A percentile compares a stretch with the other conserved stretches of the same genome.
Evolutionary conservation across 768 basidiomycete genomes (phyloP).

Genomic region (Thelephora ganbajun): DNA sequence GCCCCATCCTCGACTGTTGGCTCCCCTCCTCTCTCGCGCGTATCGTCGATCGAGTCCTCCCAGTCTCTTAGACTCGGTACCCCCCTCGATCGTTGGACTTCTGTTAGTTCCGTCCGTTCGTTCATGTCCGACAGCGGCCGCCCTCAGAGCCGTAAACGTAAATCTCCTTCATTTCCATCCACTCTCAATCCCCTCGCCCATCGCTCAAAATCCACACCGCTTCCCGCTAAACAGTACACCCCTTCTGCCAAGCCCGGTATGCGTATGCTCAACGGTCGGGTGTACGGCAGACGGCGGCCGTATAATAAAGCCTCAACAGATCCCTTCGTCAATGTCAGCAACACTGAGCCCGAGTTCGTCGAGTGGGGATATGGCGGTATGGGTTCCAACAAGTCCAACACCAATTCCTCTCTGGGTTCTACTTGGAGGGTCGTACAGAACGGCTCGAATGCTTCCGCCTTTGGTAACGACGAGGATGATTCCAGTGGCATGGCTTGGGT

Average conservation of each 20-base stretch:
- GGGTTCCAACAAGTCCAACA: constrained; percentile 30
- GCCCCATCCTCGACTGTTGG: neutral
- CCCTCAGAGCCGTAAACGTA: neutral
- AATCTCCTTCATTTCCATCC: neutral
- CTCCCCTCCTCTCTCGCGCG: neutral
- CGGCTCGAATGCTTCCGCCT: constrained; percentile 4
- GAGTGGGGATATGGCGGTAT: constrained; percentile 90
- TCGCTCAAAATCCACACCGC: neutral
- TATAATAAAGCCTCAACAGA: constrained; percentile 22
- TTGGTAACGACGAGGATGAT: constrained; percentile 46
- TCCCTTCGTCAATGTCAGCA: constrained; percentile 41
- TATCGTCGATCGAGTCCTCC: neutral
- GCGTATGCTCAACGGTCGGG: constrained; percentile 73
- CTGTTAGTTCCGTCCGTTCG: neutral
- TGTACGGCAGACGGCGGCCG: constrained; percentile 43
- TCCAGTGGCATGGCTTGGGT: constrained; percentile 86
- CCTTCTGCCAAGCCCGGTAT: constrained; percentile 18
- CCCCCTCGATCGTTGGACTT: neutral
- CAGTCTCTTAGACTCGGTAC: neutral
- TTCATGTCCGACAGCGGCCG: neutral
- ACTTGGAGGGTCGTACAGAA: constrained; percentile 4
- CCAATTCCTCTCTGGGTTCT: constrained; percentile 13
- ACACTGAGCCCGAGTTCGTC: constrained; percentile 69
- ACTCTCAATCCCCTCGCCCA: neutral
- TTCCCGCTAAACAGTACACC: neutral